Evolutionary conservation across 192 early-diverging fungal genomes (phyloP).

Genomic region (Mortierella alpina): DNA sequence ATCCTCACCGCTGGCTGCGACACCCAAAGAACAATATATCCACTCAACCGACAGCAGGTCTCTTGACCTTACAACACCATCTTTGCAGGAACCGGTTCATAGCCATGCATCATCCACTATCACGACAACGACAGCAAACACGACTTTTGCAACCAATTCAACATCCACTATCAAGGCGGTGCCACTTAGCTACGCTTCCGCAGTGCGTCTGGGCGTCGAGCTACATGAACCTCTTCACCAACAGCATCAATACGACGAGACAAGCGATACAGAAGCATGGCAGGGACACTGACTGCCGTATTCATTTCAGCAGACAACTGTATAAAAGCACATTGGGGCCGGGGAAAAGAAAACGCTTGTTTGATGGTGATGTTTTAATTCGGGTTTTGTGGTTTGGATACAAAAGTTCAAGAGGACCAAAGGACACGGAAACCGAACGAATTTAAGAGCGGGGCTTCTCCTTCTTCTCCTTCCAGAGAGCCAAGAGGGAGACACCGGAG

Average conservation of each 20-base stretch:
- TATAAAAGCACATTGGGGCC: not conserved
- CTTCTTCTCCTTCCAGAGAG: constrained; percentile 99
- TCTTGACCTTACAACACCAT: constrained; percentile 7
- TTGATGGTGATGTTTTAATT: constrained; percentile 44
- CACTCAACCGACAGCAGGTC: not conserved
- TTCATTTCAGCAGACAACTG: not conserved
- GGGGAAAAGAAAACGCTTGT: not conserved
- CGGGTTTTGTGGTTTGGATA: constrained; percentile 9
- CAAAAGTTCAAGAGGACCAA: constrained; percentile 19
- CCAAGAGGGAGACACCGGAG: constrained; percentile 97
- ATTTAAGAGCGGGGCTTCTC: constrained; percentile 97
- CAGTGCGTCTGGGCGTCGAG: constrained; percentile 4
- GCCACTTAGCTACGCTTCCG: constrained; percentile 29
- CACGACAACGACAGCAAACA: not conserved
- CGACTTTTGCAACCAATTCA: not conserved
- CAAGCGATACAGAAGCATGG: constrained; percentile 51
- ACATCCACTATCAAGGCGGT: not conserved
- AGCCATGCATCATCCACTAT: not conserved
- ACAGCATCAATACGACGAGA: constrained; percentile 32
- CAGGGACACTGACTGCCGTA: not conserved
- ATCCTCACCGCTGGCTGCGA: constrained; percentile 5
- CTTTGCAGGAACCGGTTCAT: not conserved
- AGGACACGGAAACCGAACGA: constrained; percentile 5
- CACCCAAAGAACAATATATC: not conserved
- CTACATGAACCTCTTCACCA: not conserved